Base-by-base conservation (phyloP, 306 rosid species). In the Malus sieversii region DNA sequence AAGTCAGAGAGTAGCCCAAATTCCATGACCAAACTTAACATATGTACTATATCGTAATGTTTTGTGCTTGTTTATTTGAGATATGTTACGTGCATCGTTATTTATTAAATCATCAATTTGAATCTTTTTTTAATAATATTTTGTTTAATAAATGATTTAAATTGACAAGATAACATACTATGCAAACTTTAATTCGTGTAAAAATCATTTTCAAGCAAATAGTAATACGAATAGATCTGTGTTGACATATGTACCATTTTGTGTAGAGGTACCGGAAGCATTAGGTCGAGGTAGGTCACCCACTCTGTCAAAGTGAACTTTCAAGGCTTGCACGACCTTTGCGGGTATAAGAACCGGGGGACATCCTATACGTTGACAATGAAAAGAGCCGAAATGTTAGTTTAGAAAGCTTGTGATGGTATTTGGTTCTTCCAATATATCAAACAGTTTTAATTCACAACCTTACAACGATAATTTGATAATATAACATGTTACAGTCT, bases 341-440 rank as follows among this genome's bases (percentile, higher is more conserved):
- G 95, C 96, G 12, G 99, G 97, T 74, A 95, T 90, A 33, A 90
- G 87, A 80, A 92, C 99, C 2, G 92, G 85, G 20, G 97, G 82
- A 75, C 76, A 77, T 69, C 84, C 88, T 79, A 80, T n/a, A 33
- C 33, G 35, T 22, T 12, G 23, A 64, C 45, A 18, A 64, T 18
- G 14, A 13, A 59, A 14, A 29, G 25, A 66, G 30, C 70, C 52
- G 53, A 67, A 35, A 22, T 40, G 14, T 60, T 15, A 71, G 68
- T 42, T 27, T 68, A 10, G 70, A 35, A 74, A 10, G 27, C 25
- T n/a, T n/a, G 4, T 55, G 61, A 55, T 8, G 9, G 4, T 19
- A 58, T 58, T 57, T 3, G 53, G 53, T 48, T 48, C 19, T 48
- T 1, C 53, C 19, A 48, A 48, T 48, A 48, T 38, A 1, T 48